phyloP scores from a whole-genome alignment of 2,329 filamentous ascomycete genomes.

The Orbilia blumenaviensis region DNA sequence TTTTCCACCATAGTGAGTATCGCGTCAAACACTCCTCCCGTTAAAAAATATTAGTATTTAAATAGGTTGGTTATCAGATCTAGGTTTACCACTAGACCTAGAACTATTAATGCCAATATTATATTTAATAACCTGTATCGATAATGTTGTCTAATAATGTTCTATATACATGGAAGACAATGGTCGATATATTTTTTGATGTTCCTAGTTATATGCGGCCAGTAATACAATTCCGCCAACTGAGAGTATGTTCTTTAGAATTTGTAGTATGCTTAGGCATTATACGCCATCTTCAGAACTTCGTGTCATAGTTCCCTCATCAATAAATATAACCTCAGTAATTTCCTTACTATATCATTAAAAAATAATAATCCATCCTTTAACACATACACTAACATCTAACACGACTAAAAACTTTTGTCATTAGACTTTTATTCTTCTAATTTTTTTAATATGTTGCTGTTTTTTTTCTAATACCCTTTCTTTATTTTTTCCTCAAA shows the following conservation, averaged over 20 bases:
- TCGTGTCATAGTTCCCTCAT: not conserved
- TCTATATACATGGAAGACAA: not conserved
- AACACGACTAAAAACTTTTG: not conserved
- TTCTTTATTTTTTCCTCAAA: not conserved
- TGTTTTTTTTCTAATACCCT: not conserved
- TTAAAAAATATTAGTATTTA: not conserved
- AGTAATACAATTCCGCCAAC: not conserved
- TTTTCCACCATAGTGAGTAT: not conserved
- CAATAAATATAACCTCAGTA: not conserved
- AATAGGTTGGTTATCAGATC: conserved; percentile 7
- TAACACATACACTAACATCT: not conserved
- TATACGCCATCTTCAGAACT: not conserved
- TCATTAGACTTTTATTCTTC: not conserved
- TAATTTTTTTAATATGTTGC: not conserved
- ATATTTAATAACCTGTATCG: not conserved
- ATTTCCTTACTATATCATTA: not conserved
- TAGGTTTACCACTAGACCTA: not conserved
- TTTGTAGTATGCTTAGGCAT: not conserved
- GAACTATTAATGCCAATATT: not conserved
- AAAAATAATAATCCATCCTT: not conserved
- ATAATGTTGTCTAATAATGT: not conserved
- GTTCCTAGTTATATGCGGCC: not conserved
- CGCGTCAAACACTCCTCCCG: not conserved
- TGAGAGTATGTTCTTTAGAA: not conserved
- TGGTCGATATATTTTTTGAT: not conserved